Evolutionary conservation across 139 green algal species (phyloP).

Genomic region (Coccomyxa sp.): DNA sequence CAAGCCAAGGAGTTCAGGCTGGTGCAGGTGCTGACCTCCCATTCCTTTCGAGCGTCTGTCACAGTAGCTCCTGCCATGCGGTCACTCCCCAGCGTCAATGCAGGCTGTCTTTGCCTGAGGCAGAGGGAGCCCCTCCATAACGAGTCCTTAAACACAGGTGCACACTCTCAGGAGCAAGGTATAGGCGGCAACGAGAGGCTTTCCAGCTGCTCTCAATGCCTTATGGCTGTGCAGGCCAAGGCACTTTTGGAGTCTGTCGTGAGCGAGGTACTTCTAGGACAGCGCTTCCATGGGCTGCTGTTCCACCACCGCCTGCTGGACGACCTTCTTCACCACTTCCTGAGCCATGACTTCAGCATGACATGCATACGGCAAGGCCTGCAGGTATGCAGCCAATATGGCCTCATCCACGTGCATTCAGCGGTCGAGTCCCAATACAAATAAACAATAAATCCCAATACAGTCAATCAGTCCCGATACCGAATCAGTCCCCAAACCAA

Average conservation of each 20-base stretch:
- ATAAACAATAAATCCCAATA: too few species aligned
- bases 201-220: background rate
- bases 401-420: too few species aligned
- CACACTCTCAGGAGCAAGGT: background rate
- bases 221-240: background rate
- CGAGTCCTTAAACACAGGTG: background rate
- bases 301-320: conserved; percentile 24
- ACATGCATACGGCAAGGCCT: conserved; percentile 2
- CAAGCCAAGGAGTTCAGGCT: conserved; percentile 31
- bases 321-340: conserved; percentile 12
- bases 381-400: conserved; percentile 4
- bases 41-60: background rate
- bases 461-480: too few species aligned
- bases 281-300: conserved; percentile 29
- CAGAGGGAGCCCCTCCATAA: background rate
- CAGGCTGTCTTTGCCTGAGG: background rate
- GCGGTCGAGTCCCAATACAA: too few species aligned
- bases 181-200: background rate
- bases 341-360: conserved; percentile 20
- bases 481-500: too few species aligned
- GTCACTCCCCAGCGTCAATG: background rate
- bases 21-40: background rate
- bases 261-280: conserved; percentile 29
- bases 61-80: background rate
- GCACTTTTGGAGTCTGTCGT: conserved; percentile 27